A percentile compares a stretch with the other conserved stretches of the same genome.
Conservation (phyloP, 192 early-diverging fungal genomes). For the Dimargaris xerosporica region DNA sequence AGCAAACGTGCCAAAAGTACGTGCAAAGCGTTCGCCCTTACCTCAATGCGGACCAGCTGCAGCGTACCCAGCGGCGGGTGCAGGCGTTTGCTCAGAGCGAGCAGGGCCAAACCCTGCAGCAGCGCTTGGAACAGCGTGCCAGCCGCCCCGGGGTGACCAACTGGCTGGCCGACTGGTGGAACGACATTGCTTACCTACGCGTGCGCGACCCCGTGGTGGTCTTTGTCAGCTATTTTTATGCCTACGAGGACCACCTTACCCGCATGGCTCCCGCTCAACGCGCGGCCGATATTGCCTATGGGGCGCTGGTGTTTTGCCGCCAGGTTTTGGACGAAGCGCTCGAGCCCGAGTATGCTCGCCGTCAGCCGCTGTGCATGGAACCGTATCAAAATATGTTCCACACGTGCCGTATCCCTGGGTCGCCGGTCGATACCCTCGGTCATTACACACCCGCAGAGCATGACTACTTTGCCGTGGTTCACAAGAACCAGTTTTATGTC, state of each 20-base stretch:
- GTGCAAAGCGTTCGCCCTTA: slow-evolving; percentile 62
- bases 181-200: slow-evolving; percentile 81
- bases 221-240: slow-evolving; percentile 94
- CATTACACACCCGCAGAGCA: slow-evolving; percentile 55
- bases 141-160: slow-evolving; percentile 55
- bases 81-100: slow-evolving; percentile 67
- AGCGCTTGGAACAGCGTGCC: slow-evolving; percentile 61
- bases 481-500: slow-evolving; percentile 82
- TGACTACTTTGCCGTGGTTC: slow-evolving; percentile 72
- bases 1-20: slow-evolving; percentile 73
- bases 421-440: slow-evolving; percentile 67
- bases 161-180: slow-evolving; percentile 99
- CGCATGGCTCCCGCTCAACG: slow-evolving; percentile 61
- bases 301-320: slow-evolving; percentile 74
- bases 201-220: slow-evolving; percentile 95
- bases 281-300: slow-evolving; percentile 81
- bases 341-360: slow-evolving; percentile 66
- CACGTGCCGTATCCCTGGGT: slow-evolving; percentile 75
- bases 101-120: slow-evolving; percentile 76
- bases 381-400: slow-evolving; percentile 98
- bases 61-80: slow-evolving; percentile 44
- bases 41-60: slow-evolving; percentile 51
- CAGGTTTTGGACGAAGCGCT: slow-evolving; percentile 61
- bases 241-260: slow-evolving; percentile 76
- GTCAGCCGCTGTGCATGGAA: slow-evolving; percentile 66